Conservation (phyloP, 257 asterid species). For the Przewalskia tangutica region DNA sequence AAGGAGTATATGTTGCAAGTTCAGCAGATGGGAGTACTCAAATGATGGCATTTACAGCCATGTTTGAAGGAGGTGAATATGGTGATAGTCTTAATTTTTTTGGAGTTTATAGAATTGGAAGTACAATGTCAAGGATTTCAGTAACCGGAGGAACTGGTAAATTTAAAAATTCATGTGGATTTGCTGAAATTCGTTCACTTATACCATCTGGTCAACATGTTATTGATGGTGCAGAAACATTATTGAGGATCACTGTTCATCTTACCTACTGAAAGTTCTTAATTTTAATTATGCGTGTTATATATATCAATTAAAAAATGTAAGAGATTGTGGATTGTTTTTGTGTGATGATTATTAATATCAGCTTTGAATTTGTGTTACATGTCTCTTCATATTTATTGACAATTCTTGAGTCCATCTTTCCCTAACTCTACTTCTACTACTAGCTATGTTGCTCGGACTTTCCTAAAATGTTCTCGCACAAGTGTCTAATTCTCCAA, state of each 20-base stretch:
- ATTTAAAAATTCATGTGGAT: slow-evolving; percentile 43
- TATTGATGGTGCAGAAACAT: slow-evolving; percentile 37
- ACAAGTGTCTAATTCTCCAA: too few species aligned
- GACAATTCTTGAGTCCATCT: too few species aligned
- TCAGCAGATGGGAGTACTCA: slow-evolving; percentile 41
- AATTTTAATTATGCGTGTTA: not conserved
- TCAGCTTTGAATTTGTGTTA: not conserved
- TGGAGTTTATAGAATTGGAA: slow-evolving; percentile 39
- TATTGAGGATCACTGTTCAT: slow-evolving; percentile 33
- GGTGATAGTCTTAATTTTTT: slow-evolving; percentile 41
- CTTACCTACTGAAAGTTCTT: slow-evolving; percentile 19
- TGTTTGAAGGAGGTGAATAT: slow-evolving; percentile 51
- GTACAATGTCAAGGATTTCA: slow-evolving; percentile 36
- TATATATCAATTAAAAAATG: not conserved
- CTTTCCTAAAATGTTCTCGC: too few species aligned
- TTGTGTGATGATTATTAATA: not conserved
- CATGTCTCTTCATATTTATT: not conserved
- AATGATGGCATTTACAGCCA: slow-evolving; percentile 43
- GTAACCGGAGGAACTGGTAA: slow-evolving; percentile 45
- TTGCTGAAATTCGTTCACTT: slow-evolving; percentile 35
- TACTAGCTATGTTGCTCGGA: too few species aligned
- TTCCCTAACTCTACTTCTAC: too few species aligned
- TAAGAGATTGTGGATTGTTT: not conserved
- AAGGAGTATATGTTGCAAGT: slow-evolving; percentile 45
- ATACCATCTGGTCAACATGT: slow-evolving; percentile 44